phyloP scores from a whole-genome alignment of 768 basidiomycete species.

The Lentinula raphanica region DNA sequence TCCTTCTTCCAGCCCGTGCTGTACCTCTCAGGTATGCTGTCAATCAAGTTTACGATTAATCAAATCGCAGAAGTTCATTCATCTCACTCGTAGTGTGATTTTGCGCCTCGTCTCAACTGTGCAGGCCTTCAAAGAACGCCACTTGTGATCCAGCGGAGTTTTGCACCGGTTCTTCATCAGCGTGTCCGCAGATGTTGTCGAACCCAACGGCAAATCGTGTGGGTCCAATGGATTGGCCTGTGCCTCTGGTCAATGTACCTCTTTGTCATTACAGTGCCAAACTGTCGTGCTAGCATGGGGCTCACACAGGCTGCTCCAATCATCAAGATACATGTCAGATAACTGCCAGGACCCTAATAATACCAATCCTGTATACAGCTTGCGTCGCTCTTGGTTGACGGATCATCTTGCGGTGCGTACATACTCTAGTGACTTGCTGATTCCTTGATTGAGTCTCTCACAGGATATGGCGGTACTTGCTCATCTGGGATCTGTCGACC shows the following conservation, averaged over 20 bases:
- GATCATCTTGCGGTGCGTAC: slow-evolving; percentile 73
- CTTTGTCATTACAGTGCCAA: slow-evolving; percentile 67
- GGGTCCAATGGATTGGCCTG: slow-evolving; percentile 61
- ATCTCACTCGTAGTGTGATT: slow-evolving; percentile 44
- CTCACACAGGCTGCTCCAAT: slow-evolving; percentile 62
- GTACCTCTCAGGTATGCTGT: slow-evolving; percentile 33
- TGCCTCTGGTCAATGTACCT: slow-evolving; percentile 77
- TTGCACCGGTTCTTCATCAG: slow-evolving; percentile 70
- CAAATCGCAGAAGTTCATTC: not conserved
- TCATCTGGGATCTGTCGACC: slow-evolving; percentile 53
- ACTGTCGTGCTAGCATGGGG: slow-evolving; percentile 62
- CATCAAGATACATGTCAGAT: slow-evolving; percentile 69
- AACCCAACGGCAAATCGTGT: slow-evolving; percentile 65
- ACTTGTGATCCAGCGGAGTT: slow-evolving; percentile 67
- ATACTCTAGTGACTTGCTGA: slow-evolving; percentile 7
- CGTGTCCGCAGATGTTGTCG: slow-evolving; percentile 65
- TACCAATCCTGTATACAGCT: slow-evolving; percentile 63
- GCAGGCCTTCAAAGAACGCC: slow-evolving; percentile 61
- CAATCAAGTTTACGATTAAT: not conserved
- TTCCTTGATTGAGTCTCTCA: slow-evolving; percentile 10
- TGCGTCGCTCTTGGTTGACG: slow-evolving; percentile 69
- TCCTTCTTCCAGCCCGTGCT: slow-evolving; percentile 71
- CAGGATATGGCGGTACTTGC: slow-evolving; percentile 73
- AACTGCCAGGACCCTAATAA: slow-evolving; percentile 70
- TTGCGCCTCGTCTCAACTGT: slow-evolving; percentile 67